A percentile compares a stretch with the other conserved stretches of the same genome.
Evolutionary conservation across 164 flowering plant species (phyloP).

Genomic region (Platanus orientalis): DNA sequence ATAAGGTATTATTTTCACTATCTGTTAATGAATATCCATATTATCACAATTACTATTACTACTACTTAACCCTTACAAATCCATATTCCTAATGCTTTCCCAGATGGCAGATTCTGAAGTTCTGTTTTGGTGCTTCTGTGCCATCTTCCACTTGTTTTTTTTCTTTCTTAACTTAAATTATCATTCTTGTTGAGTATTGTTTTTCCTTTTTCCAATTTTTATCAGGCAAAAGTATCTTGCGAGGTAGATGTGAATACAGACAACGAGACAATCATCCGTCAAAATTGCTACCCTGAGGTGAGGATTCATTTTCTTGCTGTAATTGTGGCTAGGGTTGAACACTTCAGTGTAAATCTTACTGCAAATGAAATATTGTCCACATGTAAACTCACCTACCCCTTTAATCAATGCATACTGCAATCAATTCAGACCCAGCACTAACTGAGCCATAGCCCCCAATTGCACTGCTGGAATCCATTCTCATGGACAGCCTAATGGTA

Average conservation of each 20-base stretch:
- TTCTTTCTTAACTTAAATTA: too few species aligned
- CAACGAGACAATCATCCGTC: conserved; percentile 34
- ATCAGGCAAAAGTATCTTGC: conserved; percentile 42
- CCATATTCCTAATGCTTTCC: too few species aligned
- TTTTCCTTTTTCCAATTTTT: too few species aligned
- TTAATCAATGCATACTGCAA: not conserved
- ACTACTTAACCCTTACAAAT: too few species aligned
- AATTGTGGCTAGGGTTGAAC: not conserved
- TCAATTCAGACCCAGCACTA: not conserved
- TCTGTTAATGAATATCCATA: too few species aligned
- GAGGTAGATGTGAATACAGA: conserved; percentile 31
- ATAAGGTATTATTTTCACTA: too few species aligned
- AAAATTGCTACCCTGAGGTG: conserved; percentile 39
- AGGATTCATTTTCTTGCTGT: conserved; percentile 1
- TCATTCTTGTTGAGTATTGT: not conserved
- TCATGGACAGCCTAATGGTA: too few species aligned
- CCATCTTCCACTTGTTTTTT: too few species aligned
- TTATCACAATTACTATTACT: too few species aligned
- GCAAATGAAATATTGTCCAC: not conserved
- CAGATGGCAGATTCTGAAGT: too few species aligned
- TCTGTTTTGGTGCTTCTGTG: too few species aligned
- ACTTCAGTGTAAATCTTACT: not conserved
- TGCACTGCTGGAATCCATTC: not conserved
- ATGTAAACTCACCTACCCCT: not conserved
- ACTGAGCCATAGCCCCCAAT: not conserved